Evolutionary conservation across 1,139 yeast genomes (phyloP).

Genomic region (Pichia sp.): DNA sequence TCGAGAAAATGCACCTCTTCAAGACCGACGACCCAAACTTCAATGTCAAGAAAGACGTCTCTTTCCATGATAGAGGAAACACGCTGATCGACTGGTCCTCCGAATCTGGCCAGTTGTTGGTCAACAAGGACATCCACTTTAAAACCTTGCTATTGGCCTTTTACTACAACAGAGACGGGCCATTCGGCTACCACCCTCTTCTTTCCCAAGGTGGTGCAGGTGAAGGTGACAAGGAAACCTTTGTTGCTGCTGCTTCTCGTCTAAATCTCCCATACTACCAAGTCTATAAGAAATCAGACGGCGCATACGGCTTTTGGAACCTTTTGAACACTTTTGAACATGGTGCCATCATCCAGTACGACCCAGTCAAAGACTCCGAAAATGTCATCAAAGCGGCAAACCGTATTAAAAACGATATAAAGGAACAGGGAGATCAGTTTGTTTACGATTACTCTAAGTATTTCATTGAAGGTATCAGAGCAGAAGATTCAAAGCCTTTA

Average conservation of each 20-base stretch:
- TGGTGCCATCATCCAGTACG: constrained; percentile 57
- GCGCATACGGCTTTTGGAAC: constrained; percentile 25
- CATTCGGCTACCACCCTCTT: constrained; percentile 48
- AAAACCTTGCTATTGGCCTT: constrained; percentile 47
- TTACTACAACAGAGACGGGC: constrained; percentile 55
- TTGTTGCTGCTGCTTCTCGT: constrained; percentile 55
- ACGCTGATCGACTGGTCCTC: constrained; percentile 58
- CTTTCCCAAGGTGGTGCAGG: constrained; percentile 58
- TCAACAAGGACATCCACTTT: constrained; percentile 48
- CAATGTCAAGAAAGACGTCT: constrained; percentile 12
- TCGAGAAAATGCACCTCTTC: constrained; percentile 20
- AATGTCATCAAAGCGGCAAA: constrained; percentile 22
- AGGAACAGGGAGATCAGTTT: constrained; percentile 18
- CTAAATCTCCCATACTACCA: constrained; percentile 50
- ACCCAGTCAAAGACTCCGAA: constrained; percentile 55
- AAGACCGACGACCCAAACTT: constrained; percentile 19
- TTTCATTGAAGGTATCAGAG: constrained; percentile 21
- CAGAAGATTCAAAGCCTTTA: constrained; percentile 22
- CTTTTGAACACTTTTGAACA: constrained; percentile 29
- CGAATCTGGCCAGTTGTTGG: constrained; percentile 56
- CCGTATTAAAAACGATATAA: constrained; percentile 16
- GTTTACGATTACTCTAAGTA: constrained; percentile 24
- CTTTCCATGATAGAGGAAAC: constrained; percentile 49
- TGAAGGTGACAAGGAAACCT: constrained; percentile 62
- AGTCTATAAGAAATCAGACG: constrained; percentile 37